phyloP scores from a whole-genome alignment of 2,329 filamentous ascomycete genomes.

The Ascochyta koolunga region DNA sequence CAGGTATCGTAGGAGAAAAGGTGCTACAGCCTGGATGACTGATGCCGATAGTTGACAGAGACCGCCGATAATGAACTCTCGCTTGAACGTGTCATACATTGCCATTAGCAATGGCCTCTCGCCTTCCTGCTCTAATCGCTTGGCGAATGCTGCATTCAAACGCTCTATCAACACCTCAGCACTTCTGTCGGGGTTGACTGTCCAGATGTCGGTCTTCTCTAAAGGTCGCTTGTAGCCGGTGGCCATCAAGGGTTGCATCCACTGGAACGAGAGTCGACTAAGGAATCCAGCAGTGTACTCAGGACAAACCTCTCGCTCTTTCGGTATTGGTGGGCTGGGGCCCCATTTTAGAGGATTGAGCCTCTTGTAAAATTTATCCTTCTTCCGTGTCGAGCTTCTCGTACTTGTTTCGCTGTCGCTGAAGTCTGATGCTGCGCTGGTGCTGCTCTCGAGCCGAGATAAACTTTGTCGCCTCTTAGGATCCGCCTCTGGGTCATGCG shows the following conservation, averaged over 20 bases:
- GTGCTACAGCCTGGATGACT: slow-evolving; percentile 76
- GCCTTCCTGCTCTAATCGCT: slow-evolving; percentile 69
- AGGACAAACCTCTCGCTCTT: slow-evolving; percentile 61
- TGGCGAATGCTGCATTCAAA: slow-evolving; percentile 71
- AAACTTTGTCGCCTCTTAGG: slow-evolving; percentile 22
- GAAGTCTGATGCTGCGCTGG: slow-evolving; percentile 36
- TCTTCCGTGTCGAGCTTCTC: slow-evolving; percentile 36
- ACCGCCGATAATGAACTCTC: slow-evolving; percentile 87
- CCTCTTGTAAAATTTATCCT: slow-evolving; percentile 67
- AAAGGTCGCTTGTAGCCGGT: slow-evolving; percentile 84
- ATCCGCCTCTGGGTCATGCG: slow-evolving; percentile 21
- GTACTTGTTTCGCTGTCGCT: slow-evolving; percentile 39
- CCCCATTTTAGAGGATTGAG: slow-evolving; percentile 57
- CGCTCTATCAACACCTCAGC: slow-evolving; percentile 72
- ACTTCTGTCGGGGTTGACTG: slow-evolving; percentile 79
- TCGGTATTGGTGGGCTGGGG: slow-evolving; percentile 61
- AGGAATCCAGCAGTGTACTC: slow-evolving; percentile 78
- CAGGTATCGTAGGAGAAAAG: slow-evolving; percentile 83
- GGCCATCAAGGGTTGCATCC: slow-evolving; percentile 86
- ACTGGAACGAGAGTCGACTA: slow-evolving; percentile 80
- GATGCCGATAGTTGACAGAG: slow-evolving; percentile 74
- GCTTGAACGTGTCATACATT: slow-evolving; percentile 82
- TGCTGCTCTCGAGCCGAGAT: slow-evolving; percentile 37
- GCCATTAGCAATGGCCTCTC: slow-evolving; percentile 79
- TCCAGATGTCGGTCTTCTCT: slow-evolving; percentile 85